phyloP scores from a whole-genome alignment of 1,284 basidiomycete species.

The Laetiporus sulphureus region DNA sequence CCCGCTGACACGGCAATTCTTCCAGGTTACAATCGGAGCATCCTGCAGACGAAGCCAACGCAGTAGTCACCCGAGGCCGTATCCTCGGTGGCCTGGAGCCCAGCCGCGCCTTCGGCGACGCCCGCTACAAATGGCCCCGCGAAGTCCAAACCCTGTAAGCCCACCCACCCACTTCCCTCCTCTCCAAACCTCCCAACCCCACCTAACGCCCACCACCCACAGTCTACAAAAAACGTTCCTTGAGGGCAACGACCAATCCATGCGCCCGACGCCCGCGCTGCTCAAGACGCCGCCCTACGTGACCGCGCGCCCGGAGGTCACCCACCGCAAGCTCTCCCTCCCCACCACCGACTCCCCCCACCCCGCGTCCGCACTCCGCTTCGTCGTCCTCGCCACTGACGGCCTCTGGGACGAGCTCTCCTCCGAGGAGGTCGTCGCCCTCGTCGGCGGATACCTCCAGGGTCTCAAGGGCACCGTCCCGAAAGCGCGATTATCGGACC shows the following conservation, averaged over 20 bases:
- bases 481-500: constrained; percentile 45
- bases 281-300: constrained; percentile 95
- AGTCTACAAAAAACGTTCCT: constrained; percentile 68
- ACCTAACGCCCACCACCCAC: neutral
- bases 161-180: neutral
- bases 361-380: constrained; percentile 35
- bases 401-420: constrained; percentile 88
- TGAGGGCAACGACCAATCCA: constrained; percentile 50
- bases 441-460: constrained; percentile 80
- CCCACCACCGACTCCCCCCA: constrained; percentile 18
- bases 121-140: constrained; percentile 86
- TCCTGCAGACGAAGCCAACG: constrained; percentile 71
- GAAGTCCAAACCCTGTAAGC: constrained; percentile 69
- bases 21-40: constrained; percentile 85
- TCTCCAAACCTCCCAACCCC: neutral
- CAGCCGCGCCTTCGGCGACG: constrained; percentile 91
- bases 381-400: constrained; percentile 68
- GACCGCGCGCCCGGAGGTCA: constrained; percentile 85
- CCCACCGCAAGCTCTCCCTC: constrained; percentile 58
- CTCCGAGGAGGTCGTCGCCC: constrained; percentile 90
- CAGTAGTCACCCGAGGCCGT: constrained; percentile 82
- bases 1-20: neutral
- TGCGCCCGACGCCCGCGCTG: constrained; percentile 52
- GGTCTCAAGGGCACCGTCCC: constrained; percentile 63
- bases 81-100: constrained; percentile 94